These are phyloP conservation scores for Peniophora sp. DNA, from an alignment of 1,284 basidiomycete genomes.

Conservation along the genomic window DNA sequence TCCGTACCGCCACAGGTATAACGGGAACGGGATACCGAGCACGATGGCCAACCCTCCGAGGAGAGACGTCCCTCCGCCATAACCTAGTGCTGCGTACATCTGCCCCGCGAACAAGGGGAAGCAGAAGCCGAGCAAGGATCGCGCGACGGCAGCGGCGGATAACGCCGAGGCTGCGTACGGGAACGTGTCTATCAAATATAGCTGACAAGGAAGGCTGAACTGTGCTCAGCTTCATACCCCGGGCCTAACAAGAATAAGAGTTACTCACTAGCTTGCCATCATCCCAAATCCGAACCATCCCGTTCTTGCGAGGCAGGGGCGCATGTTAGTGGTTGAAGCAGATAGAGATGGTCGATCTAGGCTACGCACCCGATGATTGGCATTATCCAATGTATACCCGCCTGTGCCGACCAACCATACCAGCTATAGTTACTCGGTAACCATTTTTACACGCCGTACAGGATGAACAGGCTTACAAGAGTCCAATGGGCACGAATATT, in stretches of 20 bases:
- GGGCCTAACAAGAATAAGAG: too few species aligned
- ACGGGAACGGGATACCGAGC: constrained; percentile 56
- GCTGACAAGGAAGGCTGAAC: constrained; percentile 44
- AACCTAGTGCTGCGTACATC: constrained; percentile 56
- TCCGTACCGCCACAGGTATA: constrained; percentile 56
- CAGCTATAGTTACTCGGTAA: constrained; percentile 33
- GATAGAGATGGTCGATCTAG: too few species aligned
- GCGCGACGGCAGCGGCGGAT: constrained; percentile 60
- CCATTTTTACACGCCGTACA: too few species aligned
- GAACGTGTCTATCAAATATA: constrained; percentile 70
- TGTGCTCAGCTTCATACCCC: too few species aligned
- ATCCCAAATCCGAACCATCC: constrained; percentile 40
- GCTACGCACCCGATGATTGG: constrained; percentile 47
- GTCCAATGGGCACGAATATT: constrained; percentile 59
- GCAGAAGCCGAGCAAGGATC: constrained; percentile 62
- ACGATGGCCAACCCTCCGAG: constrained; percentile 35
- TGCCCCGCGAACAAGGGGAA: constrained; percentile 60
- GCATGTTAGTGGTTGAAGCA: too few species aligned
- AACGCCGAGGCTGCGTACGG: constrained; percentile 61
- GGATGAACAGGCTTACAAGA: constrained; percentile 45
- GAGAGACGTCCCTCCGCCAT: constrained; percentile 61
- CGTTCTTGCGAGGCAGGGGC: constrained; percentile 15
- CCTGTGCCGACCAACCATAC: constrained; percentile 67
- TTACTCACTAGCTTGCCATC: constrained; percentile 37
- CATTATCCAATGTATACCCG: constrained; percentile 58